Conservation (phyloP, 345 rosid genomes). For the Cardiospermum halicacabum region DNA sequence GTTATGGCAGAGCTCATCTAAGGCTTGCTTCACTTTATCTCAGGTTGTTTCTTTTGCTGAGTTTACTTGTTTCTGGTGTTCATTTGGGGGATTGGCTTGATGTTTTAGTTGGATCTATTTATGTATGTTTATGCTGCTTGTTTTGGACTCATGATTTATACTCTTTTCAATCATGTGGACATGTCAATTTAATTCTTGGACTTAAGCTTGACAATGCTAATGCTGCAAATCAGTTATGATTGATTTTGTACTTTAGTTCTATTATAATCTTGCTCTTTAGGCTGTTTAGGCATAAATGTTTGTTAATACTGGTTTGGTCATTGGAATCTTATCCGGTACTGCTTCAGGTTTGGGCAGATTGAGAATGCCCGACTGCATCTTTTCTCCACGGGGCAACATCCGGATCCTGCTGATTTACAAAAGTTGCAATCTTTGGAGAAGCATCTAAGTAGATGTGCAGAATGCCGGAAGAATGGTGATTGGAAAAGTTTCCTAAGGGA, state of each 20-base stretch:
- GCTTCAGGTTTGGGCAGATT: slow-evolving; percentile 68
- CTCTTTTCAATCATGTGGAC: neutral
- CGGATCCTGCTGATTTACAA: slow-evolving; percentile 62
- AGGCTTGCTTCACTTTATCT: slow-evolving; percentile 74
- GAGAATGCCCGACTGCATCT: slow-evolving; percentile 69
- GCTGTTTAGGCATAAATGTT: neutral
- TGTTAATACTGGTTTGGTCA: neutral
- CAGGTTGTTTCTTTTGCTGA: slow-evolving; percentile 38
- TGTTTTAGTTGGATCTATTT: slow-evolving; percentile 12
- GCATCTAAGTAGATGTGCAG: slow-evolving; percentile 60
- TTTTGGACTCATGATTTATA: neutral
- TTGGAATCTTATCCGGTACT: neutral
- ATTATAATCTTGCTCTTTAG: neutral
- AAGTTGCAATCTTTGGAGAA: slow-evolving; percentile 77
- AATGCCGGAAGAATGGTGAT: slow-evolving; percentile 71
- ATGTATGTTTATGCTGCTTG: neutral
- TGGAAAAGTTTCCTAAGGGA: slow-evolving; percentile 68
- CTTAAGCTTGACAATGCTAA: neutral
- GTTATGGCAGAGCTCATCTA: slow-evolving; percentile 72
- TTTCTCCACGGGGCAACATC: slow-evolving; percentile 55
- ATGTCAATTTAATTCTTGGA: neutral
- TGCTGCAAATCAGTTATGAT: neutral
- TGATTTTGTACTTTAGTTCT: neutral
- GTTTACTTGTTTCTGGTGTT: slow-evolving; percentile 4
- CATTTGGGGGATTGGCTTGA: slow-evolving; percentile 13